Conservation (phyloP, 345 rosid species). For the Corymbia maculata region DNA sequence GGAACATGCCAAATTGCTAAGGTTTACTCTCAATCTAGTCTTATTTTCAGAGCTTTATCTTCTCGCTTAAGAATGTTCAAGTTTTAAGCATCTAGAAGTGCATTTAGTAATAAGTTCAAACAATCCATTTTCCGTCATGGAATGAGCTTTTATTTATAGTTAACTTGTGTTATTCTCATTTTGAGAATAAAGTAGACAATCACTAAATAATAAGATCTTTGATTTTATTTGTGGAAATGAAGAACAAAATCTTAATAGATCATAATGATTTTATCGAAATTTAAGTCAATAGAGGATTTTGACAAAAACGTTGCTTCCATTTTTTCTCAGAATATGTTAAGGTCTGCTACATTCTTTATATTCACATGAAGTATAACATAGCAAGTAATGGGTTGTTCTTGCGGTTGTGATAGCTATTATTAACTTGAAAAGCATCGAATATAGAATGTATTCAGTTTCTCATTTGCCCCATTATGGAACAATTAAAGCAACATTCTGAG, state of each 20-base stretch:
- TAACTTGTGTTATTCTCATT: not conserved
- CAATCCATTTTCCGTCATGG: not conserved
- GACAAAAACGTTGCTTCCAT: not conserved
- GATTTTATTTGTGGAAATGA: not conserved
- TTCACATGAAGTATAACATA: not conserved
- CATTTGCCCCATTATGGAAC: not conserved
- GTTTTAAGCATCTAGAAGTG: not conserved
- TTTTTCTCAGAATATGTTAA: not conserved
- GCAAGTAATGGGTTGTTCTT: not conserved
- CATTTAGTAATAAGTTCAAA: not conserved
- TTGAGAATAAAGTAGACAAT: not conserved
- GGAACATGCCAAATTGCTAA: constrained; percentile 88
- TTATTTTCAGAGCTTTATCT: not conserved
- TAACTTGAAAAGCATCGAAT: not conserved
- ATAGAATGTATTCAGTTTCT: not conserved
- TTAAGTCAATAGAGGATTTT: not conserved
- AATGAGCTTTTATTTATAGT: not conserved
- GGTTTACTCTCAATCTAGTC: constrained; percentile 21
- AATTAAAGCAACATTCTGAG: not conserved
- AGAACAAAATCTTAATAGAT: not conserved
- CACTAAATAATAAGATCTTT: not conserved
- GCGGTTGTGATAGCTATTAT: not conserved
- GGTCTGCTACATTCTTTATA: not conserved
- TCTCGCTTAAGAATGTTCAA: not conserved
- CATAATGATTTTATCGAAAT: not conserved